These are phyloP conservation scores for Ceratocystis colombiana DNA, from an alignment of 2,329 filamentous ascomycete genomes.

Conservation along the genomic window DNA sequence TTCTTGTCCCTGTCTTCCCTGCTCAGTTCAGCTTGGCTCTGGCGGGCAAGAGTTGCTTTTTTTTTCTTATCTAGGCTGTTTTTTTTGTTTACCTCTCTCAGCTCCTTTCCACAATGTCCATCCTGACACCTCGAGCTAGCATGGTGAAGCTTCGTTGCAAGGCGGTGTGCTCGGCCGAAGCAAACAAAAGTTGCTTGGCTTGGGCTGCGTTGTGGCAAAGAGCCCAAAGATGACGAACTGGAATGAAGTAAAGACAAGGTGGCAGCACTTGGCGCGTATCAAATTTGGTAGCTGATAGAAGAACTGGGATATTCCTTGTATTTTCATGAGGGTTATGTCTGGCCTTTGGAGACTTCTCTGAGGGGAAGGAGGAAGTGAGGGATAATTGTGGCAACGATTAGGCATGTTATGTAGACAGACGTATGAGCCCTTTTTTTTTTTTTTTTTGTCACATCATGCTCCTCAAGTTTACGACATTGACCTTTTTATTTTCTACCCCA, in stretches of 20 bases:
- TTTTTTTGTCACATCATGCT: not conserved
- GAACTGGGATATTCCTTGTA: not conserved
- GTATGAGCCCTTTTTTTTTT: not conserved
- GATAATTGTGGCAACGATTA: not conserved
- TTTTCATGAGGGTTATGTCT: not conserved
- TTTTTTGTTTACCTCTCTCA: not conserved
- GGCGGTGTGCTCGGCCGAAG: constrained; percentile 7
- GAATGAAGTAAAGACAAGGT: constrained; percentile 2
- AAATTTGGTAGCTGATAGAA: not conserved
- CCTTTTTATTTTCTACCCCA: not conserved
- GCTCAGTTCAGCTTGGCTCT: too few species aligned
- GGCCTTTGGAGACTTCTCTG: not conserved
- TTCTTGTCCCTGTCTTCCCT: too few species aligned
- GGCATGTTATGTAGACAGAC: not conserved
- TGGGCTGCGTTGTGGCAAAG: not conserved
- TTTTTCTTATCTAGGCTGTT: too few species aligned
- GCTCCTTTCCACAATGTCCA: not conserved
- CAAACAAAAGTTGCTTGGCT: not conserved
- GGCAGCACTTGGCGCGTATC: constrained; percentile 1
- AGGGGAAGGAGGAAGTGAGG: not conserved
- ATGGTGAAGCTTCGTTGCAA: not conserved
- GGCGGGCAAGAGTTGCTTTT: too few species aligned
- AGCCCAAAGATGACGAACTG: not conserved
- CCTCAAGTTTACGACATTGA: not conserved
- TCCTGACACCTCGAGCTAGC: too few species aligned